Evolutionary conservation across 768 basidiomycete species (phyloP), one percentile per base, ranked within the genome.

Genomic region (Xerocomus potaroensis): DNA sequence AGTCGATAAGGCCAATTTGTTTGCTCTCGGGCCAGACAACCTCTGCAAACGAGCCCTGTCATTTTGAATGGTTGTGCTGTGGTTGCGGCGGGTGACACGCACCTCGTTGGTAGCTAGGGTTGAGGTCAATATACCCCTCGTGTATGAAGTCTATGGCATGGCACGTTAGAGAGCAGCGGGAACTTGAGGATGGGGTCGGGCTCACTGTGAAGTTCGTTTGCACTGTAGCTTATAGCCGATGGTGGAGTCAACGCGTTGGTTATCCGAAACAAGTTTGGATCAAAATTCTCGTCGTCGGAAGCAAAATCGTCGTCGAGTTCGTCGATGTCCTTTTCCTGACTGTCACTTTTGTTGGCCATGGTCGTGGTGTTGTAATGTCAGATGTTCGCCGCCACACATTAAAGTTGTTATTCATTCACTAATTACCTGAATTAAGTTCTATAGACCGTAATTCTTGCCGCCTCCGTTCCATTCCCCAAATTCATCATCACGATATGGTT

Each of bases 91-190:
- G 14, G 41, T 14, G 19, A 30, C 2, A 56, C 70, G 46, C 44
- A 81, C 85, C 86, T 73, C 86, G 70, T 60, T 88, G 86, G 59
- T 87, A 88, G 16, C 77, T 67, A 0, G 87, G 86, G 43, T 80
- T 76, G 21, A 90, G 66, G 59, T 89, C 83, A 43, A 90, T 84
- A 0, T 64, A 66, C 5, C 84, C 84, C 29, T 83, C 76, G 59
- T 87, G 84, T 47, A 88, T 85, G 27, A 78, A 69, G 8, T 64
- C 84, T 87, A 45, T 29, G 35, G 22, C 86, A 45, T 29, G 35
- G 22, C 24, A 35, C 10, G 43, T 57, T 10, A 54, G 45, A 31
- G 8, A 12, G 21, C 32, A 5, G 24, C 22, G 12, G 12, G 39
- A 16, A n/a, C n/a, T n/a, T 41, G 41, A 43, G 15, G 15, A 45